Evolutionary conservation across 345 rosid genomes (phyloP).

Genomic region (Eucalyptus regnans): DNA sequence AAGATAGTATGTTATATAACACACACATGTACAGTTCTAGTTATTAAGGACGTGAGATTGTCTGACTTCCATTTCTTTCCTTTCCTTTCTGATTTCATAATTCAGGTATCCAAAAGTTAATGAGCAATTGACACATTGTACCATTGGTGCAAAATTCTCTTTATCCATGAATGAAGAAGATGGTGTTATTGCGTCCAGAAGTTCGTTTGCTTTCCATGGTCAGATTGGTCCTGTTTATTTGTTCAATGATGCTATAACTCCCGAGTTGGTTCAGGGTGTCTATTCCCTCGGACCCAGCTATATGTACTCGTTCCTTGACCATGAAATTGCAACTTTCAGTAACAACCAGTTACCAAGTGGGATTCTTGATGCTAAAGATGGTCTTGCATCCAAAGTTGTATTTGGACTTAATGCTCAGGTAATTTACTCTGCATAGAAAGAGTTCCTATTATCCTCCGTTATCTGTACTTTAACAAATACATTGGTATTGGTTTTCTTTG

Average conservation of each 20-base stretch:
- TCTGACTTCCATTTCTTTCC: neutral
- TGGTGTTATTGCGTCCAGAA: slow-evolving; percentile 28
- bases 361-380: slow-evolving; percentile 83
- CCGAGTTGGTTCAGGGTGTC: slow-evolving; percentile 75
- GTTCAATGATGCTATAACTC: slow-evolving; percentile 72
- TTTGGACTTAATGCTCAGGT: slow-evolving; percentile 98
- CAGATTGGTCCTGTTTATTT: slow-evolving; percentile 93
- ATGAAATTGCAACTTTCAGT: slow-evolving; percentile 45
- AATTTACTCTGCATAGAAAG: neutral
- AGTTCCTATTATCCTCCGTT: neutral
- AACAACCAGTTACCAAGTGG: slow-evolving; percentile 60
- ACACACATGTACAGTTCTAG: neutral
- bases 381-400: slow-evolving; percentile 79
- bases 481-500: slow-evolving; percentile 8
- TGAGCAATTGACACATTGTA: slow-evolving; percentile 65
- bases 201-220: slow-evolving; percentile 59
- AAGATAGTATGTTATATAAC: neutral
- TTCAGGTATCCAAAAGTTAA: slow-evolving; percentile 83
- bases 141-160: slow-evolving; percentile 55
- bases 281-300: slow-evolving; percentile 88
- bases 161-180: slow-evolving; percentile 51
- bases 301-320: slow-evolving; percentile 90
- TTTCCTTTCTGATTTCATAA: slow-evolving; percentile 8
- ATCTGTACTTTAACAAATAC: neutral
- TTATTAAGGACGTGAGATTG: neutral